Conservation (phyloP, 2,329 filamentous ascomycete species). For the Aspergillus ustus region DNA sequence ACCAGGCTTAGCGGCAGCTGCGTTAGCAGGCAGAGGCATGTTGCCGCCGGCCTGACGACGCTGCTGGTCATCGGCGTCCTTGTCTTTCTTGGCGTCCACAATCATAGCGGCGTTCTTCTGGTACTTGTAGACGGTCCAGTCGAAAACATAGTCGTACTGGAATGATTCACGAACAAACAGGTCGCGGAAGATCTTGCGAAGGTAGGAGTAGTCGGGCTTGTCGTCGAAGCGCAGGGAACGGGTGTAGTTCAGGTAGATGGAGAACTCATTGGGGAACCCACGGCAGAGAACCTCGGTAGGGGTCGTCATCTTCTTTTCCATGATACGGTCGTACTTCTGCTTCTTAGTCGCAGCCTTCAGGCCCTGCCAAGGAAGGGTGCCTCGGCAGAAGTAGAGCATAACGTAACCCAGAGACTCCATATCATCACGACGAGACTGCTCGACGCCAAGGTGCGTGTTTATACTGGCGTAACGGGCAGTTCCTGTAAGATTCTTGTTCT, state of each 20-base stretch:
- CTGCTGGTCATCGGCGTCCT: constrained; percentile 76
- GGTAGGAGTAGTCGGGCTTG: constrained; percentile 99
- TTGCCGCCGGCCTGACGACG: constrained; percentile 70
- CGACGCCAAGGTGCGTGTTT: constrained; percentile 97
- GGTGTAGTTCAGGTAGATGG: constrained; percentile 99
- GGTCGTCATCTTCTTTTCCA: constrained; percentile 99
- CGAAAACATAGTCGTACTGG: constrained; percentile 99
- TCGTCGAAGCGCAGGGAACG: constrained; percentile 98
- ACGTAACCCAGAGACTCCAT: constrained; percentile 99
- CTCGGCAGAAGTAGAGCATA: constrained; percentile 99
- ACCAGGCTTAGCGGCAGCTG: constrained; percentile 70
- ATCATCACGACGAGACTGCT: constrained; percentile 98
- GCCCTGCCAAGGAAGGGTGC: constrained; percentile 97
- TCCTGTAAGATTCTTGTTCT: constrained; percentile 99
- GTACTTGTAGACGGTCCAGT: constrained; percentile 99
- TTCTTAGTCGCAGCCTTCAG: constrained; percentile 99
- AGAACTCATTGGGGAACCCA: constrained; percentile 98
- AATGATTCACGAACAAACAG: constrained; percentile 98
- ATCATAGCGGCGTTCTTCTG: constrained; percentile 98
- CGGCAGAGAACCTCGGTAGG: constrained; percentile 98
- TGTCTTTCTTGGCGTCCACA: constrained; percentile 75
- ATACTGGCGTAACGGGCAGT: constrained; percentile 98
- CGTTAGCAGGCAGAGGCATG: constrained; percentile 57
- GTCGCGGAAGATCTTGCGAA: constrained; percentile 99
- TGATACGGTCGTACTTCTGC: constrained; percentile 99